Conservation (phyloP, 441 rosid species). For the Rhodomyrtus psidioides region DNA sequence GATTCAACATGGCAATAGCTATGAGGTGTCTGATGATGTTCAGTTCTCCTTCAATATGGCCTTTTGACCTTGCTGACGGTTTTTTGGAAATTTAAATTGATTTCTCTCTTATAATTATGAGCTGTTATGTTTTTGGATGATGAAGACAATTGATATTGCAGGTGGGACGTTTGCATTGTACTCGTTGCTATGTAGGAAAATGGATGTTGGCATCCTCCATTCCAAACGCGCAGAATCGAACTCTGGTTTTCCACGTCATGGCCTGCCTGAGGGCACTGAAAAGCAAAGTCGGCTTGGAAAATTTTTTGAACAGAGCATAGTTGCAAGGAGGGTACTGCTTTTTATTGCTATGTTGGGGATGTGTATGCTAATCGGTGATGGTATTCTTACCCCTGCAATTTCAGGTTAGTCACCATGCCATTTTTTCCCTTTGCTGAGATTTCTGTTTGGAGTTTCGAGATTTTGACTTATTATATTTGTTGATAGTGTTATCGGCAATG, state of each 20-base stretch:
- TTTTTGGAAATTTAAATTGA: not conserved
- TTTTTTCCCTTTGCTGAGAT: not conserved
- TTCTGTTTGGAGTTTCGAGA: not conserved
- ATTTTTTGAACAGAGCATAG: constrained; percentile 45
- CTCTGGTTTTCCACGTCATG: constrained; percentile 1
- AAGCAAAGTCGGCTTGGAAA: constrained; percentile 37
- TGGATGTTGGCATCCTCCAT: constrained; percentile 43
- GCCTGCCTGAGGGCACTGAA: constrained; percentile 13
- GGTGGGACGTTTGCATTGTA: constrained; percentile 71
- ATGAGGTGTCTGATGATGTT: not conserved
- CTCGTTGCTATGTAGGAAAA: constrained; percentile 49
- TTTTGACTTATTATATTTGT: not conserved
- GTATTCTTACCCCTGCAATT: constrained; percentile 65
- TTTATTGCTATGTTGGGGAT: constrained; percentile 59
- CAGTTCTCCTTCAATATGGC: not conserved
- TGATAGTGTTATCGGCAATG: constrained; percentile 58
- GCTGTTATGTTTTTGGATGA: not conserved
- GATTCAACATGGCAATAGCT: not conserved
- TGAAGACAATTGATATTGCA: constrained; percentile 16
- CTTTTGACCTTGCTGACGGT: not conserved
- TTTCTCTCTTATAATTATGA: not conserved
- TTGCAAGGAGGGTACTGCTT: constrained; percentile 47
- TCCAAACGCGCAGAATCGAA: constrained; percentile 21
- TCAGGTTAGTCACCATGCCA: constrained; percentile 31
- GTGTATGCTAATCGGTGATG: constrained; percentile 75